These are phyloP conservation scores for Pouteria glomerata DNA, from an alignment of 148 eudicot species.

Conservation along the genomic window DNA sequence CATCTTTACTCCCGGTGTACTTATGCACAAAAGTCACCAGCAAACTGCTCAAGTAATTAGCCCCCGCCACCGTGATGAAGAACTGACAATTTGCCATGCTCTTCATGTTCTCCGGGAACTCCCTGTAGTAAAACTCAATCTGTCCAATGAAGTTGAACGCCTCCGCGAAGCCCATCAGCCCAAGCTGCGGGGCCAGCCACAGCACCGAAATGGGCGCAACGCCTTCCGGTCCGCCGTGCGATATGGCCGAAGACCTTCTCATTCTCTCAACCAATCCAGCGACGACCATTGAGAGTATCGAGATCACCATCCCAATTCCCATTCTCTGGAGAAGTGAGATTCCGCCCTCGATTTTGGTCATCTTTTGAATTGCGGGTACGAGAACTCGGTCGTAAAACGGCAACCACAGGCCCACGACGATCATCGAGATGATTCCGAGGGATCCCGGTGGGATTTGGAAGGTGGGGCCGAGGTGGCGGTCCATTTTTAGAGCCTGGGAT, in stretches of 20 bases:
- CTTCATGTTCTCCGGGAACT: constrained; percentile 68
- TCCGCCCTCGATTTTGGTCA: constrained; percentile 55
- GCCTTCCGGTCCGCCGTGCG: constrained; percentile 15
- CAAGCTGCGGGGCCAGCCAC: constrained; percentile 67
- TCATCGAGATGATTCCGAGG: constrained; percentile 43
- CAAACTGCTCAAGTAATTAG: constrained; percentile 50
- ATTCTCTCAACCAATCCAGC: constrained; percentile 57
- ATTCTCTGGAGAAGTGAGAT: constrained; percentile 65
- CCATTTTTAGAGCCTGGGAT: constrained; percentile 66
- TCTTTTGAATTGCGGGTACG: constrained; percentile 44
- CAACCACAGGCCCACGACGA: constrained; percentile 49
- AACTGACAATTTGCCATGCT: constrained; percentile 65
- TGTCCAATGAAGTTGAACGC: constrained; percentile 70
- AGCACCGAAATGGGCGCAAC: constrained; percentile 39
- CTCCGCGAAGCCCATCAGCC: constrained; percentile 57
- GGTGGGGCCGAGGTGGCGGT: constrained; percentile 44
- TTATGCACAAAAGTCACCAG: constrained; percentile 48
- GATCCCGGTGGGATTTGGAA: constrained; percentile 71
- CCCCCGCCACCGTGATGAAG: constrained; percentile 45
- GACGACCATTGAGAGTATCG: constrained; percentile 49
- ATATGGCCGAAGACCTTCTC: constrained; percentile 40
- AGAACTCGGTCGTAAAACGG: constrained; percentile 57
- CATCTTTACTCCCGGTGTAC: constrained; percentile 33
- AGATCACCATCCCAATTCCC: constrained; percentile 52
- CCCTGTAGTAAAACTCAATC: constrained; percentile 72